Percentiles rank a stretch among this genome's conserved stretches.
These are phyloP conservation scores for Aspergillus ochraceus DNA, from an alignment of 2,329 filamentous ascomycete genomes.

Conservation along the genomic window DNA sequence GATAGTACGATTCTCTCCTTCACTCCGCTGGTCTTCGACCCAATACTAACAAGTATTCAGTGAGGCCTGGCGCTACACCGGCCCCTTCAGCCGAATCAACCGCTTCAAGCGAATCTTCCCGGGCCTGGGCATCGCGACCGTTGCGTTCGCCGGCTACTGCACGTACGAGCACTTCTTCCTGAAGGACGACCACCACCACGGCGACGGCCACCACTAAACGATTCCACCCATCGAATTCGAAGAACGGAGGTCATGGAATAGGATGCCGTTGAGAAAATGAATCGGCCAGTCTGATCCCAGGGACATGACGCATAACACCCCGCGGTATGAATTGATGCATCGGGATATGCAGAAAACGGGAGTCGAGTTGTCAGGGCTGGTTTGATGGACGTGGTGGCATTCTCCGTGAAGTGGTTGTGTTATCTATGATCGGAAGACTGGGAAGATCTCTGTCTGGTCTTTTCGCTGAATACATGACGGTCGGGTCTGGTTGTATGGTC, in stretches of 20 bases:
- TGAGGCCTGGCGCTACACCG: slow-evolving; percentile 92
- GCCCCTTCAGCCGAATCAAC: slow-evolving; percentile 83
- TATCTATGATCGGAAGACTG: slow-evolving; percentile 6
- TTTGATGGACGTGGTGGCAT: slow-evolving; percentile 6
- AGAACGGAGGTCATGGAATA: slow-evolving; percentile 1
- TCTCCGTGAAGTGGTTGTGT: slow-evolving; percentile 4
- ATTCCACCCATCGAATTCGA: neutral
- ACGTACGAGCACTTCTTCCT: slow-evolving; percentile 86
- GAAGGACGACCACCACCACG: slow-evolving; percentile 63
- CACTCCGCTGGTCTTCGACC: neutral
- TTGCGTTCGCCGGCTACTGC: slow-evolving; percentile 88
- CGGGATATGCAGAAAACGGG: neutral
- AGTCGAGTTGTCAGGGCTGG: neutral
- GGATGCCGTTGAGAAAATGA: neutral
- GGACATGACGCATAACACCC: slow-evolving; percentile 25
- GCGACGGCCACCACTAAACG: slow-evolving; percentile 57
- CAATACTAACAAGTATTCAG: slow-evolving; percentile 50
- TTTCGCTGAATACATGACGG: neutral
- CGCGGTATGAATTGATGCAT: slow-evolving; percentile 15
- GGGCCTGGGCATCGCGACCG: slow-evolving; percentile 86
- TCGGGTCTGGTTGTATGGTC: neutral
- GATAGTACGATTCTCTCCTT: slow-evolving; percentile 51
- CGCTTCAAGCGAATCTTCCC: slow-evolving; percentile 85
- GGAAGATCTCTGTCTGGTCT: slow-evolving; percentile 9
- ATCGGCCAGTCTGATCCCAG: slow-evolving; percentile 12